Conservation (phyloP, 768 basidiomycete genomes). For the Leccinum longicurvipes region DNA sequence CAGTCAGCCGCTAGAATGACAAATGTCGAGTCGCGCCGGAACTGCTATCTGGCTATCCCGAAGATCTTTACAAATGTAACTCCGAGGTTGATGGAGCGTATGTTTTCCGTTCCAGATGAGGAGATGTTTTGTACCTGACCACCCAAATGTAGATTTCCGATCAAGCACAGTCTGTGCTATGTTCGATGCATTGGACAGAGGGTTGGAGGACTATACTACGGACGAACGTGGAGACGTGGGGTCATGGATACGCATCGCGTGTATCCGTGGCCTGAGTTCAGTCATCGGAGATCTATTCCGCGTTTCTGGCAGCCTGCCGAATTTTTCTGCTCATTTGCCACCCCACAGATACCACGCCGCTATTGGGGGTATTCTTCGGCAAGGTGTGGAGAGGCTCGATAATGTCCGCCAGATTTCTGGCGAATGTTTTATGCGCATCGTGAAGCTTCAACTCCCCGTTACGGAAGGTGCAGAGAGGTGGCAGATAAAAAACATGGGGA, state of each 20-base stretch:
- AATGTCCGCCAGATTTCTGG: constrained; percentile 85
- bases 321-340: constrained; percentile 60
- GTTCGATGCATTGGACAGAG: constrained; percentile 57
- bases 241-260: constrained; percentile 87
- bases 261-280: constrained; percentile 61
- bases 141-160: constrained; percentile 42
- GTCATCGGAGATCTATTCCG: constrained; percentile 51
- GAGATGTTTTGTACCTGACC: constrained; percentile 9
- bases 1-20: constrained; percentile 34
- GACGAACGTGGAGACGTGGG: constrained; percentile 97
- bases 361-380: constrained; percentile 74
- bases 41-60: constrained; percentile 45
- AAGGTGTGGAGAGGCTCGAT: constrained; percentile 87
- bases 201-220: constrained; percentile 84
- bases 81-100: constrained; percentile 44
- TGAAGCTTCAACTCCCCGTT: constrained; percentile 45
- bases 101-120: constrained; percentile 23
- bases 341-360: constrained; percentile 51
- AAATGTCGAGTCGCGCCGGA: constrained; percentile 60
- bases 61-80: constrained; percentile 46
- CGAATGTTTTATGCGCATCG: constrained; percentile 49
- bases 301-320: constrained; percentile 37
- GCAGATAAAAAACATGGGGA: constrained; percentile 45
- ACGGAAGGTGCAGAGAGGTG: constrained; percentile 42
- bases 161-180: constrained; percentile 44